Evolutionary conservation across 163 green algal genomes (phyloP), one percentile per base, ranked within the genome.

Genomic region (Scenedesmus sp.): DNA sequence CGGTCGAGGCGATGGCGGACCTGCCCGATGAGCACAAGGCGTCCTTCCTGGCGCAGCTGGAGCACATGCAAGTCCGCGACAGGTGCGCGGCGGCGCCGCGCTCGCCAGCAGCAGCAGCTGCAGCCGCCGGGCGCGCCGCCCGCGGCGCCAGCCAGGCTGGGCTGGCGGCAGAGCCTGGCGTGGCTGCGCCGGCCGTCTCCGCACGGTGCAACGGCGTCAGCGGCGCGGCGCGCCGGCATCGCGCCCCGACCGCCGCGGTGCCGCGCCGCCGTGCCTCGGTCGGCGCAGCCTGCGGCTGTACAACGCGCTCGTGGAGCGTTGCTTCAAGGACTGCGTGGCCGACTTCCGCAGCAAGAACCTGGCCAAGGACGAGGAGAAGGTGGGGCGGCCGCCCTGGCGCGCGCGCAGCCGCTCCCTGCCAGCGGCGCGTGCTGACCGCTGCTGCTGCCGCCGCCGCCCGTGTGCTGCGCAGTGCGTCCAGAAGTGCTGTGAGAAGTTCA

Each of bases 401-500:
- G 9, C 29, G 29, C 22, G 22, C 36, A 64, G 60, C 4, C 4
- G 47, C 10, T 2, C 4, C 33, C 2, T 2, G 4, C 9, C 2
- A n/a, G 28, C 0, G n/a, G 34, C 15, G 13, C 33, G 4, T 29
- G n/a, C 29, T 7, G n/a, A 11, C 31, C 18, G 9, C 53, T 26
- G n/a, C 17, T 72, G 17, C 53, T 28, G 17, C 56, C 66, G 33
- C 47, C 28, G n/a, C n/a, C n/a, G n/a, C n/a, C n/a, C n/a, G n/a
- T n/a, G n/a, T n/a, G n/a, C n/a, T n/a, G n/a, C n/a, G 82, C 93
- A 97, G 92, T 99, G 96, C 75, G 93, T 98, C 10, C 79, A 84
- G 58, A 92, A 88, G 56, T 99, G 96, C 81, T 94, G 86, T 39
- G 91, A 97, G 83, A 99, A 99, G 89, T 99, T 98, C 88, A 95